A percentile compares a stretch with the other conserved stretches of the same genome.
Conservation (phyloP, 805 yeast species). For the Monosporozyma aerobia region DNA sequence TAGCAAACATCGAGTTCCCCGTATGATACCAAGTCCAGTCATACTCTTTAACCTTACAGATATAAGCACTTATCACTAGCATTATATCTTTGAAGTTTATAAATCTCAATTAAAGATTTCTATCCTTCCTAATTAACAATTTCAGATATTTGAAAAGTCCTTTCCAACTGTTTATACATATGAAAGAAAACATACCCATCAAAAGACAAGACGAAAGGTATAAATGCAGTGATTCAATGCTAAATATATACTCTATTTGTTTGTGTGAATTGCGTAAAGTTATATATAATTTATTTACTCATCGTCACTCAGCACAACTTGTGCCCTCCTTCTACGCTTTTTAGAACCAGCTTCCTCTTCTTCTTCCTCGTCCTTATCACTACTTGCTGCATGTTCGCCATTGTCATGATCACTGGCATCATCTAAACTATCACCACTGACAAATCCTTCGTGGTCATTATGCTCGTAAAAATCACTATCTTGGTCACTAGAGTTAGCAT, state of each 20-base stretch:
- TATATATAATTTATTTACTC: neutral
- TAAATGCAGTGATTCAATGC: neutral
- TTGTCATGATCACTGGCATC: conserved; percentile 26
- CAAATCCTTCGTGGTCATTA: conserved; percentile 25
- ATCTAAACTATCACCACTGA: conserved; percentile 26
- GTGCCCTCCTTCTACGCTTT: neutral
- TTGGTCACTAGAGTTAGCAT: conserved; percentile 1
- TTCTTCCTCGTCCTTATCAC: conserved; percentile 19
- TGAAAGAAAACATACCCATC: too few relatives aligned
- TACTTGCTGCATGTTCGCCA: conserved; percentile 12
- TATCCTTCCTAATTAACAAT: neutral
- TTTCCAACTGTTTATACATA: neutral
- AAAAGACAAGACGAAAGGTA: neutral
- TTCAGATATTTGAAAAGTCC: neutral
- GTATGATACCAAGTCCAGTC: neutral
- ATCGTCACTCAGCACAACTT: conserved; percentile 1
- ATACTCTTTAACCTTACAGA: neutral
- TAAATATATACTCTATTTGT: neutral
- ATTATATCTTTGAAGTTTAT: neutral
- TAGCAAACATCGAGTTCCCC: neutral
- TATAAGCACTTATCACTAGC: neutral
- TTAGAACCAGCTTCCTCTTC: conserved; percentile 7
- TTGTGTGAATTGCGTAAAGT: neutral
- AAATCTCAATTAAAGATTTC: neutral
- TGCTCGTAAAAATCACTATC: conserved; percentile 27